These are phyloP conservation scores for Phoenix dactylifera DNA, from an alignment of 176 grass and related monocot genomes.

Conservation along the genomic window DNA sequence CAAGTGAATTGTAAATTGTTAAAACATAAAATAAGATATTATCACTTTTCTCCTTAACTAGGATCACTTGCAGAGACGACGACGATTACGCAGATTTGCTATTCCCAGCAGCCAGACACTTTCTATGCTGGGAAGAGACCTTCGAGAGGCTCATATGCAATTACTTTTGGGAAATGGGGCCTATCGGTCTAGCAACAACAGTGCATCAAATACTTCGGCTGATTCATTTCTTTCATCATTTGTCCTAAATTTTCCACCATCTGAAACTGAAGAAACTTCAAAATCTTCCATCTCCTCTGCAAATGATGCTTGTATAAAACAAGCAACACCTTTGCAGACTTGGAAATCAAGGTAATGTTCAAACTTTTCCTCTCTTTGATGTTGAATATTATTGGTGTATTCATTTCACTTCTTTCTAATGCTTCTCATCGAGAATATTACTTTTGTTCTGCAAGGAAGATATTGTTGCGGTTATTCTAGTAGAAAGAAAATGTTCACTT, in stretches of 20 bases:
- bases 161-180: slow-evolving; percentile 65
- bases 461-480: too few relatives aligned
- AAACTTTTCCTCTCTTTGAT: neutral
- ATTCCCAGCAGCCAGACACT: slow-evolving; percentile 75
- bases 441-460: too few relatives aligned
- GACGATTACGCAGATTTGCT: slow-evolving; percentile 62
- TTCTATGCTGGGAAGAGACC: slow-evolving; percentile 67
- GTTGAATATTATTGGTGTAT: neutral
- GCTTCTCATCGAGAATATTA: neutral
- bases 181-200: slow-evolving; percentile 39
- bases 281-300: slow-evolving; percentile 45
- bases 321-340: slow-evolving; percentile 27
- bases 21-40: neutral
- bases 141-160: slow-evolving; percentile 86
- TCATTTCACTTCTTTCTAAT: neutral
- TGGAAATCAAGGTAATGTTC: slow-evolving; percentile 53
- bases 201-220: slow-evolving; percentile 55
- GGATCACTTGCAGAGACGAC: slow-evolving; percentile 41
- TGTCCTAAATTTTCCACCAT: slow-evolving; percentile 61
- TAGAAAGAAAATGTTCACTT: too few relatives aligned
- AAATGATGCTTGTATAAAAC: slow-evolving; percentile 29
- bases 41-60: slow-evolving; percentile 23
- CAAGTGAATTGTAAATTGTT: too few relatives aligned
- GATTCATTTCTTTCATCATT: slow-evolving; percentile 87
- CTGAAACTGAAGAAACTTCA: slow-evolving; percentile 54